Evolutionary conservation across 202 grass and related monocot species (phyloP), one percentile per base, ranked within the genome.

Genomic region (Setaria viridis): DNA sequence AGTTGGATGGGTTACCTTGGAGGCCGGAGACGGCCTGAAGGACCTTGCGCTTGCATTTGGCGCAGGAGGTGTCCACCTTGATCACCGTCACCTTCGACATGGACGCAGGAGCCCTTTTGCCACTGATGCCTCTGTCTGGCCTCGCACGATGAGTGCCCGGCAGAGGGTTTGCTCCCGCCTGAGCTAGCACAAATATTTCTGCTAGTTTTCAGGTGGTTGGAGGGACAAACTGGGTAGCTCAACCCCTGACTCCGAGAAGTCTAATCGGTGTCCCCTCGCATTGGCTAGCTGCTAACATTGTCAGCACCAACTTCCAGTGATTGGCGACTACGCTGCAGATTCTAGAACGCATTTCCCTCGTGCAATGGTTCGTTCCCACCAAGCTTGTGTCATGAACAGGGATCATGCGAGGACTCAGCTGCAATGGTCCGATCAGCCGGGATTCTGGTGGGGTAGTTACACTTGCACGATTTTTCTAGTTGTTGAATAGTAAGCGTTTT

Each of bases 81-180:
- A 94, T 63, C 80, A 92, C 91, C 74, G 90, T 97, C 79, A 78
- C 88, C 87, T 97, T 92, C 72, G 73, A 82, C 94, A 94, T 94
- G 80, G 39, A 5, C 5, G 37, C 4, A 15, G 21, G 37, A 37
- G 33, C 72, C 51, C 39, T 7, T 59, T 29, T 30, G 47, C 84
- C 37, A 10, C 62, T 54, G 47, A 46, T 55, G n/a, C 13, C 19
- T 2, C 19, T 10, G 6, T 43, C 11, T 30, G 59, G 53, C n/a
- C 9, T 7, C 25, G 29, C 74, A 9, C 50, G 14, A 32, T 0
- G 14, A 32, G 55, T 46, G 85, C 25, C 25, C 70, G 37, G 78
- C 78, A 80, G 49, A 62, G 58, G 62, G 13, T 72, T 68, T 21
- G 35, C 33, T 9, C 21, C 25, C 51, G 39, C 39, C 2, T 35